phyloP scores from a whole-genome alignment of 2,329 filamentous ascomycete species.

The Plenodomus tracheiphilus region DNA sequence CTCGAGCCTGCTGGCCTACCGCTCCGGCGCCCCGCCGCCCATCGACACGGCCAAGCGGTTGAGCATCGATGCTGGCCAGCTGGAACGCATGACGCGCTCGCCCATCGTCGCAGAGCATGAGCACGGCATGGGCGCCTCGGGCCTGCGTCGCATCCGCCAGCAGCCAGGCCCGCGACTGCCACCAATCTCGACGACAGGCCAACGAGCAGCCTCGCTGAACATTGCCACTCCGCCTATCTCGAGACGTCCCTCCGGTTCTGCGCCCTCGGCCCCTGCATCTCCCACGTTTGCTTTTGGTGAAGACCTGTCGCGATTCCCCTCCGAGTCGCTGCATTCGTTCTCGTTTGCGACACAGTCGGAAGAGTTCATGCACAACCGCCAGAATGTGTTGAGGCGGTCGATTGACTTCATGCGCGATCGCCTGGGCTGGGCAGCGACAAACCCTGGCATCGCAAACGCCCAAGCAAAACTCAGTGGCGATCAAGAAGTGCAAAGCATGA shows the following conservation, averaged over 20 bases:
- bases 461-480: constrained; percentile 83
- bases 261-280: constrained; percentile 67
- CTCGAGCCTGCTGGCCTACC: constrained; percentile 50
- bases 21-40: constrained; percentile 38
- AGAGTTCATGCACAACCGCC: constrained; percentile 85
- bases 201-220: constrained; percentile 72
- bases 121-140: constrained; percentile 81
- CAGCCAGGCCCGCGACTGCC: constrained; percentile 63
- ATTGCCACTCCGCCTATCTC: constrained; percentile 60
- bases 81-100: constrained; percentile 74
- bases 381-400: constrained; percentile 89
- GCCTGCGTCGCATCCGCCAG: constrained; percentile 91
- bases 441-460: constrained; percentile 76
- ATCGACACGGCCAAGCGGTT: constrained; percentile 67
- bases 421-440: constrained; percentile 76
- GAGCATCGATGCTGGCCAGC: constrained; percentile 73
- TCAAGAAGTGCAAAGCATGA: constrained; percentile 84
- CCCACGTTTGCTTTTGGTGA: constrained; percentile 73
- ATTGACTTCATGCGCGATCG: constrained; percentile 97
- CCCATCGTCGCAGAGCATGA: constrained; percentile 84
- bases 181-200: constrained; percentile 55
- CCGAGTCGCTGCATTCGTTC: constrained; percentile 96
- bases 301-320: constrained; percentile 89
- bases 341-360: constrained; percentile 96
- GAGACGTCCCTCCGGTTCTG: constrained; percentile 50